Conservation (phyloP, 345 rosid species). For the Turritis glabra region DNA sequence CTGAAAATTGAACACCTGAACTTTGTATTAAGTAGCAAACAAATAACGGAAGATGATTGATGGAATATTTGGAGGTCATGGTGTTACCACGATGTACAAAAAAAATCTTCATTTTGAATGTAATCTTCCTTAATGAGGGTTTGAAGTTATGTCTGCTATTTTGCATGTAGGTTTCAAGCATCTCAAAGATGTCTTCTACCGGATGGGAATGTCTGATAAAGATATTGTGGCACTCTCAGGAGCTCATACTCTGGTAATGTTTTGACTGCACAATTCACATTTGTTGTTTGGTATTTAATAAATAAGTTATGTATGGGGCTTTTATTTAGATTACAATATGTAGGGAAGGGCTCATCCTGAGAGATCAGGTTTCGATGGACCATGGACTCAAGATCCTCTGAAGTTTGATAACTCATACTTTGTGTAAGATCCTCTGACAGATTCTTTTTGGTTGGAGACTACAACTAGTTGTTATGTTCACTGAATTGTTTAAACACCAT, state of each 20-base stretch:
- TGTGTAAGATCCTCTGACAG: slow-evolving; percentile 49
- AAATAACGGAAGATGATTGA: no score
- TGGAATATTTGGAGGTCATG: no score
- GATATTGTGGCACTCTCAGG: slow-evolving; percentile 69
- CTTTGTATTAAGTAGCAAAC: not conserved
- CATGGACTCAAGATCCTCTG: slow-evolving; percentile 89
- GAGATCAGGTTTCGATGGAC: slow-evolving; percentile 92
- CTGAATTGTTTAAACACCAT: not conserved
- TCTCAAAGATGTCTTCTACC: slow-evolving; percentile 72
- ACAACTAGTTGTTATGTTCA: not conserved
- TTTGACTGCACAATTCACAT: slow-evolving; percentile 27
- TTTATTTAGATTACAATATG: no score
- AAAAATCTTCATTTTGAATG: no score
- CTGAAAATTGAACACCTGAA: not conserved
- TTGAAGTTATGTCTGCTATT: no score
- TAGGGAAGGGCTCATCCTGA: slow-evolving; percentile 87
- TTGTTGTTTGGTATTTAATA: no score
- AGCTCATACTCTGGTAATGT: slow-evolving; percentile 38
- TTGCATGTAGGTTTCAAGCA: slow-evolving; percentile 54
- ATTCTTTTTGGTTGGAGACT: not conserved
- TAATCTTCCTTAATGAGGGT: no score
- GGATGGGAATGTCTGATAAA: slow-evolving; percentile 87
- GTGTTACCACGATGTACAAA: not conserved
- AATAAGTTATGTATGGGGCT: no score
- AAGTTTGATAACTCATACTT: slow-evolving; percentile 90